Percentiles rank a stretch among this genome's conserved stretches.
Conservation (phyloP, 169 alveolate species). For the Eimeria zaria region DNA sequence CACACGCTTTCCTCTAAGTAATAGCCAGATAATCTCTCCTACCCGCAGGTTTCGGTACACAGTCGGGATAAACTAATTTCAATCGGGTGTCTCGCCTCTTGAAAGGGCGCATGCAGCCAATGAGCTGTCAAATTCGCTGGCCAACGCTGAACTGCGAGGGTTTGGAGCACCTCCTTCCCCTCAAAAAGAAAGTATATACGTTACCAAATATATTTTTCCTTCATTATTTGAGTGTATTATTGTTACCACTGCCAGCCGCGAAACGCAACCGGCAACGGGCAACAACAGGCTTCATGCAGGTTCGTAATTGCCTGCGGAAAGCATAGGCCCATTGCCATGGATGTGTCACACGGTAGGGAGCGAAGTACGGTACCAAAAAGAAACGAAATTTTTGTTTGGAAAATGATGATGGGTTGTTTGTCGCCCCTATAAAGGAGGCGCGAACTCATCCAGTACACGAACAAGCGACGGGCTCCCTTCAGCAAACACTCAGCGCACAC, state of each 20-base stretch:
- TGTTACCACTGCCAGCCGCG: too few species aligned
- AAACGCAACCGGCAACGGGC: too few species aligned
- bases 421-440: background rate
- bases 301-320: background rate
- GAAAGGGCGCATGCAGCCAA: conserved; percentile 8
- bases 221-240: too few species aligned
- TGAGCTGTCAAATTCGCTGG: background rate
- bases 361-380: background rate
- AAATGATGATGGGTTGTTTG: background rate
- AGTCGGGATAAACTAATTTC: background rate
- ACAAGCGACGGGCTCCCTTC: background rate
- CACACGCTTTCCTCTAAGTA: too few species aligned
- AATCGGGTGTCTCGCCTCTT: background rate
- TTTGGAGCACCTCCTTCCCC: background rate
- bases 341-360: background rate
- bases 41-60: too few species aligned
- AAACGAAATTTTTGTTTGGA: background rate
- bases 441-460: background rate
- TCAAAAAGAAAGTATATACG: background rate
- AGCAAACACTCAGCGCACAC: background rate
- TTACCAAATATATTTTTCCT: too few species aligned
- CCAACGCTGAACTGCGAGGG: background rate
- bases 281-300: too few species aligned
- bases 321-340: background rate
- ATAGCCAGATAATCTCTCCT: too few species aligned